phyloP scores from a whole-genome alignment of 1,284 basidiomycete genomes.

The Trametes sp. region DNA sequence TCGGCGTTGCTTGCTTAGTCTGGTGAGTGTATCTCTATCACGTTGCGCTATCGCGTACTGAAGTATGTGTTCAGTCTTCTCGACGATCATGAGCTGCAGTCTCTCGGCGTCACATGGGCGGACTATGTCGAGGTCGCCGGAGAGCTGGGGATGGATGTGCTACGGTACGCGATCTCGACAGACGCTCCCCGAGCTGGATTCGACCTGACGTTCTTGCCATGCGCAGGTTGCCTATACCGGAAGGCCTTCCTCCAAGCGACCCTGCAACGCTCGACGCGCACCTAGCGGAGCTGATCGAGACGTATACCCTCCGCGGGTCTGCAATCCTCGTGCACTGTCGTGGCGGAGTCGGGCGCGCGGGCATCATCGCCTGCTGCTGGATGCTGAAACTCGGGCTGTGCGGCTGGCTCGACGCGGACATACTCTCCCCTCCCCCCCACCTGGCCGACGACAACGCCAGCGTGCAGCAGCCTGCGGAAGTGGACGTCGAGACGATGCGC shows the following conservation, averaged over 20 bases:
- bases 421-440: neutral
- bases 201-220: too few relatives aligned
- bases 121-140: slow-evolving; percentile 76
- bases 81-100: slow-evolving; percentile 85
- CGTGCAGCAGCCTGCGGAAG: slow-evolving; percentile 16
- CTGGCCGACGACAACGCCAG: neutral
- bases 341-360: slow-evolving; percentile 94
- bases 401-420: slow-evolving; percentile 59
- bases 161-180: slow-evolving; percentile 50
- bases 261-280: slow-evolving; percentile 72
- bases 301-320: slow-evolving; percentile 80
- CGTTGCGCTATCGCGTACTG: neutral
- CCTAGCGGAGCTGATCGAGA: slow-evolving; percentile 73
- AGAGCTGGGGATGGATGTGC: slow-evolving; percentile 77
- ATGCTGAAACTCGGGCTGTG: slow-evolving; percentile 90
- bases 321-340: slow-evolving; percentile 91
- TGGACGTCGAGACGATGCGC: slow-evolving; percentile 58
- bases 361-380: slow-evolving; percentile 94
- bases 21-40: slow-evolving; percentile 59
- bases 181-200: neutral
- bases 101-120: slow-evolving; percentile 85
- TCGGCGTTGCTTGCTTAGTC: slow-evolving; percentile 84
- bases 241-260: slow-evolving; percentile 85
- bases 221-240: slow-evolving; percentile 88
- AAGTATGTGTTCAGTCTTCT: slow-evolving; percentile 65